Evolutionary conservation across 345 rosid genomes (phyloP).

Genomic region (Syzygium aqueum): DNA sequence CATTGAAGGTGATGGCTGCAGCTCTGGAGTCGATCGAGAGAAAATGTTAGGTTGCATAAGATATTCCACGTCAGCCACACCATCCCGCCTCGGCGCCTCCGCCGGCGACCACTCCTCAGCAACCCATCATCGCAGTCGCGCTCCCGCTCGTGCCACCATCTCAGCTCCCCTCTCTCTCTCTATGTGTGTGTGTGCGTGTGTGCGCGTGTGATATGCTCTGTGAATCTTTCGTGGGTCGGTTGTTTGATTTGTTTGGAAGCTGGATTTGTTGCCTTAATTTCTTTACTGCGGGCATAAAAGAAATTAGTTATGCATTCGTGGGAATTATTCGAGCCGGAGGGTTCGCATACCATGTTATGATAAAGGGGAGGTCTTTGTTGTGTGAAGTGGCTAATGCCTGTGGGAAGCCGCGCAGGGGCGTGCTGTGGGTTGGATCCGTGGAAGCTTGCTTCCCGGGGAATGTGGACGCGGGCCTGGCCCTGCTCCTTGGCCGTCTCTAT

Average conservation of each 20-base stretch:
- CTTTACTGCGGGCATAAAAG: neutral
- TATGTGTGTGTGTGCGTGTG: neutral
- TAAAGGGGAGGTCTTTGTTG: neutral
- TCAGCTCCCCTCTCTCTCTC: neutral
- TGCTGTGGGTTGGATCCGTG: neutral
- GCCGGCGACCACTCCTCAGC: neutral
- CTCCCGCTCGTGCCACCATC: neutral
- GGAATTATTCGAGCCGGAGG: neutral
- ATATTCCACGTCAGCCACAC: too few species aligned
- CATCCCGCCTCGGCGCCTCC: neutral
- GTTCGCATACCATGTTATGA: neutral
- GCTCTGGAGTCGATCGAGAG: too few species aligned
- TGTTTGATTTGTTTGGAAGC: neutral
- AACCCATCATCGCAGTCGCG: neutral
- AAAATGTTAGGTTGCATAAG: too few species aligned
- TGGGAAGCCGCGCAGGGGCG: neutral
- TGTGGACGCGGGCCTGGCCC: fast-evolving
- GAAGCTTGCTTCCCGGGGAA: neutral
- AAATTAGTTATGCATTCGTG: neutral
- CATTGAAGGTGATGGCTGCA: too few species aligned
- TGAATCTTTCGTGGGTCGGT: neutral
- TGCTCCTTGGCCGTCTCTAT: neutral
- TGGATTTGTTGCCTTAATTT: neutral
- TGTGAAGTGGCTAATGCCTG: fast-evolving
- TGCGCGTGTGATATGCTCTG: neutral